These are phyloP conservation scores for Paspalum notatum DNA, from an alignment of 176 grass and related monocot species.

Conservation along the genomic window DNA sequence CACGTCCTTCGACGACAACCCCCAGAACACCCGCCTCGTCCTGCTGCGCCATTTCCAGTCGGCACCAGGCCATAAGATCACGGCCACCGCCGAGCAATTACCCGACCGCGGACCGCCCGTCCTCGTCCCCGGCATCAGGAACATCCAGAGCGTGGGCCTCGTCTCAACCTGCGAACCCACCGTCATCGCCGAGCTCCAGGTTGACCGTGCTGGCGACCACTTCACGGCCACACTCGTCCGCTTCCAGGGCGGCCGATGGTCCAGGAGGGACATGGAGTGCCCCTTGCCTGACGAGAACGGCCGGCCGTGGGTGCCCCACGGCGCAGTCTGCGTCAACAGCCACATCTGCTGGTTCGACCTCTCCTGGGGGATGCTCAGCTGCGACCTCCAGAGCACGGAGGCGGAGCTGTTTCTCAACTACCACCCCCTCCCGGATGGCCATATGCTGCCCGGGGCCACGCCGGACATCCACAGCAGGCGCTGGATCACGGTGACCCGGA, in stretches of 20 bases:
- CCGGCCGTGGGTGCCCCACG: neutral
- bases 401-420: neutral
- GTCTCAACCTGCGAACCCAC: neutral
- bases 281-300: neutral
- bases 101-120: neutral
- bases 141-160: neutral
- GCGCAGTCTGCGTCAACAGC: neutral
- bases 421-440: neutral
- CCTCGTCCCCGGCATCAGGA: neutral
- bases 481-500: neutral
- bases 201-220: neutral
- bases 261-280: rapidly evolving
- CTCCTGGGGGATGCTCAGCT: slow-evolving; percentile 21
- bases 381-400: neutral
- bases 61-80: neutral
- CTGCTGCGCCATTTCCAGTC: neutral
- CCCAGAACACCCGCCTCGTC: neutral
- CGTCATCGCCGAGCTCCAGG: neutral
- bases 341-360: neutral
- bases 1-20: neutral
- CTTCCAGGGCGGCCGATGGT: neutral
- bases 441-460: neutral
- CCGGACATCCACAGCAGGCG: neutral
- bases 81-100: neutral
- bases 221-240: neutral